These are phyloP conservation scores for Thelonectria discophora DNA, from an alignment of 2,329 filamentous ascomycete genomes.

Conservation along the genomic window DNA sequence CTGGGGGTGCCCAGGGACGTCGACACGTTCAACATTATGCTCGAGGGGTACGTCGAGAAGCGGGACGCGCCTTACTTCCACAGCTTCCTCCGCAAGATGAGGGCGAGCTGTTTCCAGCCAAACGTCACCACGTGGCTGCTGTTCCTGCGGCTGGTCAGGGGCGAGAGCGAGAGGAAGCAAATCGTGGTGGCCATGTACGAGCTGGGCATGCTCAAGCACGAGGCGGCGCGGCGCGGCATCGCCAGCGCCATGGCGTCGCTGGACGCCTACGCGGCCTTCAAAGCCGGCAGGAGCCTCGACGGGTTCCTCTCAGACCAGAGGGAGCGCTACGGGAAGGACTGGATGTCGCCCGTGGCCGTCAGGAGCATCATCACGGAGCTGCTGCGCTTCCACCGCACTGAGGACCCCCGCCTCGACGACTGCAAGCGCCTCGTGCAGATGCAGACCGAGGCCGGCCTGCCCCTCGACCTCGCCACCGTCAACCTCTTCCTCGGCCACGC, in stretches of 20 bases:
- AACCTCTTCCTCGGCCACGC: conserved; percentile 51
- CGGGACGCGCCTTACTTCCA: conserved; percentile 55
- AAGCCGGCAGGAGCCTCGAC: conserved; percentile 45
- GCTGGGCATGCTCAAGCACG: conserved; percentile 53
- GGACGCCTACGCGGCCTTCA: conserved; percentile 55
- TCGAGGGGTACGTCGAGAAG: conserved; percentile 51
- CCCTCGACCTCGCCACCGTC: conserved; percentile 46
- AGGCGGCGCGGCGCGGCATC: conserved; percentile 48
- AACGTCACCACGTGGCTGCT: conserved; percentile 59
- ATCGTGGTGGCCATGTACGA: conserved; percentile 58
- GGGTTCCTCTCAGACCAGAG: conserved; percentile 53
- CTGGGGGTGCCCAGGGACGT: conserved; percentile 55
- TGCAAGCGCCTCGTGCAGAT: conserved; percentile 42
- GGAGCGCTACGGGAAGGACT: conserved; percentile 56
- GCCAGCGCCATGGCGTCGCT: conserved; percentile 54
- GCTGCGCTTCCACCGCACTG: conserved; percentile 48
- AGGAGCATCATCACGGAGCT: conserved; percentile 55
- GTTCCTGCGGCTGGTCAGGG: conserved; percentile 64
- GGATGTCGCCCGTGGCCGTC: conserved; percentile 51
- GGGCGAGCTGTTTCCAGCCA: conserved; percentile 48
- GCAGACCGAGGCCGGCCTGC: conserved; percentile 35
- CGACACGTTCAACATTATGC: conserved; percentile 59
- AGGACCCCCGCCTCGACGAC: conserved; percentile 37
- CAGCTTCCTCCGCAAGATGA: conserved; percentile 53
- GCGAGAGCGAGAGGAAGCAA: conserved; percentile 62